Conservation (phyloP, 495 filamentous ascomycete genomes). For the Penicillium flavigenum region DNA sequence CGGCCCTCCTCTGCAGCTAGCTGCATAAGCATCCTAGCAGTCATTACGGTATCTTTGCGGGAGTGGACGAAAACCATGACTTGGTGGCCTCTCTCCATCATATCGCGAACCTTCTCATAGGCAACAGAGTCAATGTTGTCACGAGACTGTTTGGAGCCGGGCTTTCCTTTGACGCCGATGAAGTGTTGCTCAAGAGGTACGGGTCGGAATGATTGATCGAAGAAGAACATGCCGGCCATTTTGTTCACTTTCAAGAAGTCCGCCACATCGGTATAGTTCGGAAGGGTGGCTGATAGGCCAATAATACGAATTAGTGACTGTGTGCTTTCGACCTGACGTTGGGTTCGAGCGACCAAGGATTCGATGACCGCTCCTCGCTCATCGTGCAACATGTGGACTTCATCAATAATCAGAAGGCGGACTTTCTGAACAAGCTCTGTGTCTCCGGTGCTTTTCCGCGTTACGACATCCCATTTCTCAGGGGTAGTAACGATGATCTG, state of each 20-base stretch:
- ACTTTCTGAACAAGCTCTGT: constrained; percentile 98
- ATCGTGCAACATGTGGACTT: constrained; percentile 99
- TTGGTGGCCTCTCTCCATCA: constrained; percentile 85
- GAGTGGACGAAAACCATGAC: constrained; percentile 99
- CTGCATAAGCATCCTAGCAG: constrained; percentile 80
- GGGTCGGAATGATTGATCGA: constrained; percentile 91
- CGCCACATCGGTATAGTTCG: constrained; percentile 94
- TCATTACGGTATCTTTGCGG: constrained; percentile 86
- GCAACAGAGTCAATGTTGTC: constrained; percentile 84
- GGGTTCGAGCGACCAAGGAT: constrained; percentile 88
- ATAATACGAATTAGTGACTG: constrained; percentile 96
- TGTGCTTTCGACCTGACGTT: constrained; percentile 96
- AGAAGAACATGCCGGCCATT: constrained; percentile 91
- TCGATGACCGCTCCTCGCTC: constrained; percentile 95
- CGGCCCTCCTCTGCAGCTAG: constrained; percentile 79
- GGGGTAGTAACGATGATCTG: constrained; percentile 99
- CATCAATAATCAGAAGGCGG: constrained; percentile 92
- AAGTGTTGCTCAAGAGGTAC: constrained; percentile 98
- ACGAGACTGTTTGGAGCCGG: constrained; percentile 69
- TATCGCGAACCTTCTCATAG: constrained; percentile 93
- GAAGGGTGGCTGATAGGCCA: constrained; percentile 90
- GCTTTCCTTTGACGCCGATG: constrained; percentile 90
- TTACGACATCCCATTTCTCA: constrained; percentile 99
- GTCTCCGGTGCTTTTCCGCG: constrained; percentile 92
- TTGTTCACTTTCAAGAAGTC: constrained; percentile 97